Base-by-base conservation (phyloP, 257 asterid genomes). In the Apocynum venetum region DNA sequence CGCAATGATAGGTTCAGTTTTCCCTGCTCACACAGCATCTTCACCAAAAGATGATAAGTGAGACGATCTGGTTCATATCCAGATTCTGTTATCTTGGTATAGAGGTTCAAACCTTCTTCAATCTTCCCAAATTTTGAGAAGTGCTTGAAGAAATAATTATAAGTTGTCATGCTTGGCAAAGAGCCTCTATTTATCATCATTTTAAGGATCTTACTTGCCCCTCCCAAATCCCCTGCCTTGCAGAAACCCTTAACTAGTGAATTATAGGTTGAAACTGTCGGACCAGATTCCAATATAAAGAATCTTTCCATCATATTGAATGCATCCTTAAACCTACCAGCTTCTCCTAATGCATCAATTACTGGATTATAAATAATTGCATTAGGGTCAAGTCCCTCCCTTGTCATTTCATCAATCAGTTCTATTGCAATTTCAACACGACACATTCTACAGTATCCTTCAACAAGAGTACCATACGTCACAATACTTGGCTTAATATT, bases 261-360 rank as follows among this genome's bases (percentile, higher is more conserved):
- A 81, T 92, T 89, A 82, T 92, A 94, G 15, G 97, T 94, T 0
- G 94, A 91, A 61, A 88, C 68, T 31, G 96, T 92, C 6, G 98
- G 98, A 67, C 97, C 97, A 8, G 80, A 78, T 87, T 91, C 94
- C 63, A 89, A 72, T 51, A 91, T 83, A 8, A 83, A 86, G 79
- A 92, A 83, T 47, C 96, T 81, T 76, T 94, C 98, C 75, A 89
- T 86, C 89, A 89, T 82, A 64, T 91, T 94, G 14, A 88, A 51
- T 6, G 98, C 97, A 86, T 94, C 97, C 79, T 88, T 82, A 79
- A 94, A 88, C 83, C 88, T 88, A 40, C 97, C 92, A 8, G 92
- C 93, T 88, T 92, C 98, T 76, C 96, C 98, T 65, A 94, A 80
- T 4, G 97, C 97, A 84, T 92, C 97, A 63, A 93, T 87, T 68